phyloP scores from a whole-genome alignment of 2,329 filamentous ascomycete species.

The Diaporthe vaccinii region DNA sequence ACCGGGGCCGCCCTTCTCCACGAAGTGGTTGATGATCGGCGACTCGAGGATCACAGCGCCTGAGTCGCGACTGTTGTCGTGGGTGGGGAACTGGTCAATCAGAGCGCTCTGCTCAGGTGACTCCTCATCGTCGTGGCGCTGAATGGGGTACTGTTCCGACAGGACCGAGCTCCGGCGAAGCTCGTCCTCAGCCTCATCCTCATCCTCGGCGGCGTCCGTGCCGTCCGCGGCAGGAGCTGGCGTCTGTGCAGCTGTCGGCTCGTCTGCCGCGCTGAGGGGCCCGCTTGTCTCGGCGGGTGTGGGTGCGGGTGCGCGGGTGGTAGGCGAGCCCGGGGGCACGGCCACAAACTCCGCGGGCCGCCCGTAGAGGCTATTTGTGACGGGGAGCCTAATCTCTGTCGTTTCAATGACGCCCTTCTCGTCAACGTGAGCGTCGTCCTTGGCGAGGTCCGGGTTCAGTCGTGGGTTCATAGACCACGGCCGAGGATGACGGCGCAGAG shows the following conservation, averaged over 20 bases:
- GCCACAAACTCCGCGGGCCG: slow-evolving; percentile 6
- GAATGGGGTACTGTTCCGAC: slow-evolving; percentile 1
- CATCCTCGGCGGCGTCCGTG: neutral
- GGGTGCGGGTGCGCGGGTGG: slow-evolving; percentile 1
- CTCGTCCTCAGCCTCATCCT: neutral
- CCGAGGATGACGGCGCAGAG: slow-evolving; percentile 35
- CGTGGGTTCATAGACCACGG: slow-evolving; percentile 40
- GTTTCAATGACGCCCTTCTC: slow-evolving; percentile 28
- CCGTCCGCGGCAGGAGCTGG: neutral
- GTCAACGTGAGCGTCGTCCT: slow-evolving; percentile 17
- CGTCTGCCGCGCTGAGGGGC: neutral
- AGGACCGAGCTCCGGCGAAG: neutral
- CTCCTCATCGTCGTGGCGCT: slow-evolving; percentile 19
- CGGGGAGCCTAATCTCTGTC: slow-evolving; percentile 35
- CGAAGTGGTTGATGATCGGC: slow-evolving; percentile 17
- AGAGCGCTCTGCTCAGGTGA: neutral
- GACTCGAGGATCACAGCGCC: slow-evolving; percentile 30
- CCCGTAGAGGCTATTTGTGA: slow-evolving; percentile 39
- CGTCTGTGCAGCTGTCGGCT: slow-evolving; percentile 5
- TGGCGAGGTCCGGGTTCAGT: slow-evolving; percentile 38
- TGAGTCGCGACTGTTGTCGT: slow-evolving; percentile 12
- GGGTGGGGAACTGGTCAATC: slow-evolving; percentile 1
- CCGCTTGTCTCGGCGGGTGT: neutral
- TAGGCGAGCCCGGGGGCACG: slow-evolving; percentile 12
- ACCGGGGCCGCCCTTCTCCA: slow-evolving; percentile 9